Evolutionary conservation across 352 stramenopile species (phyloP).

Genomic region (Phytophthora sp.): DNA sequence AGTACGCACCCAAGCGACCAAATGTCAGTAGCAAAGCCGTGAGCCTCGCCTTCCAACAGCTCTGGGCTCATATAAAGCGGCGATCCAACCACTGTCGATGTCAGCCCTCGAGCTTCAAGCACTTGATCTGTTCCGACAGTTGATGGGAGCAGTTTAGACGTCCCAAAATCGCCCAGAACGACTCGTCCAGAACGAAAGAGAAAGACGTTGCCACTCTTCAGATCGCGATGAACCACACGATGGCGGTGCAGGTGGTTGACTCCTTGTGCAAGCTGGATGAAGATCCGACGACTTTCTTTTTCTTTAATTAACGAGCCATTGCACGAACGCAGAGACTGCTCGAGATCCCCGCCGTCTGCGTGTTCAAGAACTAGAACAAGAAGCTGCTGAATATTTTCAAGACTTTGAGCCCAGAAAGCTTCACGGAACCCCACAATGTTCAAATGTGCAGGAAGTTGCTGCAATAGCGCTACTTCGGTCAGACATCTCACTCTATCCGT

Average conservation of each 20-base stretch:
- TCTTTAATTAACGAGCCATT: constrained; percentile 6
- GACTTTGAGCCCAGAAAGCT: constrained; percentile 46
- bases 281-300: constrained; percentile 34
- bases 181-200: constrained; percentile 80
- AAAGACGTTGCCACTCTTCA: constrained; percentile 90
- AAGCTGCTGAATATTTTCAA: constrained; percentile 16
- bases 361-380: constrained; percentile 76
- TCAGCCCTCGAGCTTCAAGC: constrained; percentile 23
- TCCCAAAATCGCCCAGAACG: constrained; percentile 82
- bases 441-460: constrained; percentile 50
- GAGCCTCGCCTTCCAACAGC: constrained; percentile 56
- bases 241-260: constrained; percentile 76
- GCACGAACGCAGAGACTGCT: constrained; percentile 38
- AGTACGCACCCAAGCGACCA: constrained; percentile 87
- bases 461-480: constrained; percentile 51
- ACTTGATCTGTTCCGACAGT: neutral
- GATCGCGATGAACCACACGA: constrained; percentile 79
- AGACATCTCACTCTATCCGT: constrained; percentile 45
- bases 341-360: constrained; percentile 66
- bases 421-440: constrained; percentile 69
- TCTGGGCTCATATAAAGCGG: constrained; percentile 85
- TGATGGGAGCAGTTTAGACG: constrained; percentile 48
- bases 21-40: constrained; percentile 69
- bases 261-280: constrained; percentile 83
- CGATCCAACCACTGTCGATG: constrained; percentile 65